Base-by-base conservation (phyloP, 768 basidiomycete species). In the Suillus luteus region DNA sequence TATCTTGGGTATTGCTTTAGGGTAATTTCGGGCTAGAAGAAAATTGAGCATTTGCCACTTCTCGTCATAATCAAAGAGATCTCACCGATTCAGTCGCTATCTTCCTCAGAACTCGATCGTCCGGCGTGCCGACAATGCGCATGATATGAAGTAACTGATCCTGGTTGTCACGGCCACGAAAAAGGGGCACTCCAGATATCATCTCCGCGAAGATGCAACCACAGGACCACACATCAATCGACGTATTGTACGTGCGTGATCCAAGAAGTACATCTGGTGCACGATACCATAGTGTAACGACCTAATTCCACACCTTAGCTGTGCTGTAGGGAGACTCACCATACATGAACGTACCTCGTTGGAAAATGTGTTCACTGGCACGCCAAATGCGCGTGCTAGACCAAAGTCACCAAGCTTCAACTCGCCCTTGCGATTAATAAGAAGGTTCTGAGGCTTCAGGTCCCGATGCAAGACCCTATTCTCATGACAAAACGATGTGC, bases 161-260 rank as follows among this genome's bases (percentile, higher is more conserved):
- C 68, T 95, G 91, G 71, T 98, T 98, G 75, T 99, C 97, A 66
- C 96, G 82, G 24, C 97, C 97, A 67, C 96, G 85, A 83, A 99
- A 99, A 35, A 99, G 84, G 33, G 97, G 97, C 6, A 95, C 91
- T 1, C 97, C 97, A 22, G 93, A 90, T 64, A 99, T 99, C 96
- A 99, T 99, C 78, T 99, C 97, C 22, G 97, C 96, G 74, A 99
- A 97, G 73, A 99, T 99, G 75, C 97, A 99, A 11, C 97, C 97
- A 63, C 95, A 96, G 15, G 93, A 95, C 97, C 97, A 99, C 58
- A 99, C 92, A 75, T 99, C 97, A 70, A 99, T 99, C 37, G 93
- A 95, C 3, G 97, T 99, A 79, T 91, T 96, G 75, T 99, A 99
- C 22, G 96, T 99, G 64, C 97, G 85, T 24, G 95, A 96, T 59